phyloP scores from a whole-genome alignment of 495 filamentous ascomycete genomes.

The Aspergillus diversus region DNA sequence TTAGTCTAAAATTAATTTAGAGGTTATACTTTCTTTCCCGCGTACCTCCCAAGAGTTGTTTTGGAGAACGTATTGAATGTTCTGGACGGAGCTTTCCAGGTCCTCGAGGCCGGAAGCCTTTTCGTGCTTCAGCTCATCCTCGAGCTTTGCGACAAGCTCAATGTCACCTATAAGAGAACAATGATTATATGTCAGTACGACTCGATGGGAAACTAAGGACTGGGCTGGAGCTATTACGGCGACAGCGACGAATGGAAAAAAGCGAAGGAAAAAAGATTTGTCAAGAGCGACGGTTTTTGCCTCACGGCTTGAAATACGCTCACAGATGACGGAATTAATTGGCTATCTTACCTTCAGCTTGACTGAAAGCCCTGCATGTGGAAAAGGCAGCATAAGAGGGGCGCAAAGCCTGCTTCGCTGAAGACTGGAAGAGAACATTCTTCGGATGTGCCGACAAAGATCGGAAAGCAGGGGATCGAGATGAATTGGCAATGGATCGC shows the following conservation, averaged over 20 bases:
- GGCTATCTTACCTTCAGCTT: slow-evolving; percentile 57
- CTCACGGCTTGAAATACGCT: background rate
- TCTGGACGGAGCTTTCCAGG: slow-evolving; percentile 62
- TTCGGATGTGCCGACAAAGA: slow-evolving; percentile 51
- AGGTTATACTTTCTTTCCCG: slow-evolving; percentile 41
- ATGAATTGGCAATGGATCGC: slow-evolving; percentile 58
- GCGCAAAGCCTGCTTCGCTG: slow-evolving; percentile 54
- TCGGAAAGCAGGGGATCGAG: slow-evolving; percentile 48
- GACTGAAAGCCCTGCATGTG: slow-evolving; percentile 61
- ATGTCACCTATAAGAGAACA: slow-evolving; percentile 39
- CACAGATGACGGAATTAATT: background rate
- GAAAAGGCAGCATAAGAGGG: slow-evolving; percentile 73
- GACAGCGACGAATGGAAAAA: background rate
- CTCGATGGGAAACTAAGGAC: background rate
- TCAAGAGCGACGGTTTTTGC: background rate
- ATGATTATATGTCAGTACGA: slow-evolving; percentile 3
- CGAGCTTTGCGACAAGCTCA: slow-evolving; percentile 53
- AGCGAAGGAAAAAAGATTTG: background rate
- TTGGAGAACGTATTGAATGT: slow-evolving; percentile 75
- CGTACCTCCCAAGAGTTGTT: slow-evolving; percentile 66
- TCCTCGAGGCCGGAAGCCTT: slow-evolving; percentile 44
- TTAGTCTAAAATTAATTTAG: background rate
- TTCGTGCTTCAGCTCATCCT: slow-evolving; percentile 53
- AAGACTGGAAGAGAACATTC: slow-evolving; percentile 49
- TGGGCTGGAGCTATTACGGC: background rate